These are phyloP conservation scores for Sporothrix brunneoviolacea DNA, from an alignment of 2,329 filamentous ascomycete species.

Conservation along the genomic window DNA sequence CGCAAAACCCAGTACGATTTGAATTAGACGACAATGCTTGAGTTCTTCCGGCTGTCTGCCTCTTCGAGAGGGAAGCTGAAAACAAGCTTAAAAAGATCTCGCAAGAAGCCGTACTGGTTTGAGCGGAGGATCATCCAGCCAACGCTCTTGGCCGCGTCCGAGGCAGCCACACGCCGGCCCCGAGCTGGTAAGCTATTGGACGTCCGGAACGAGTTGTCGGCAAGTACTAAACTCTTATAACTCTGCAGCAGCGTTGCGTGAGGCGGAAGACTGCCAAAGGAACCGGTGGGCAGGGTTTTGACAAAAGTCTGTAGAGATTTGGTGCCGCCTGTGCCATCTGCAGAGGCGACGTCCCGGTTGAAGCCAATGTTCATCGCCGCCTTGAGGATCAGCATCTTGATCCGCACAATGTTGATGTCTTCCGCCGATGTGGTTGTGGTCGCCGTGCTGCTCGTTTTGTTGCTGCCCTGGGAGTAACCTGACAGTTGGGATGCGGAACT, in stretches of 20 bases:
- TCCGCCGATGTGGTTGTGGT: conserved; percentile 63
- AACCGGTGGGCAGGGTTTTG: conserved; percentile 64
- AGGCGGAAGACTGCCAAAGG: conserved; percentile 67
- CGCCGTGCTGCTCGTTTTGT: conserved; percentile 62
- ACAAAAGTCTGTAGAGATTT: conserved; percentile 66
- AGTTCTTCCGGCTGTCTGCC: conserved; percentile 57
- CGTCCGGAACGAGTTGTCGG: conserved; percentile 60
- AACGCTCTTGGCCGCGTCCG: conserved; percentile 76
- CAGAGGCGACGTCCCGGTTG: conserved; percentile 48
- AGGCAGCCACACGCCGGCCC: conserved; percentile 56
- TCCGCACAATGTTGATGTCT: conserved; percentile 67
- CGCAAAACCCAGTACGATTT: too few species aligned
- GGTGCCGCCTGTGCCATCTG: conserved; percentile 38
- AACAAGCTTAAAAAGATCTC: conserved; percentile 75
- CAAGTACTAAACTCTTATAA: conserved; percentile 73
- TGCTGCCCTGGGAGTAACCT: conserved; percentile 66
- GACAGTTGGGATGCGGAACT: conserved; percentile 74
- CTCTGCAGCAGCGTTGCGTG: conserved; percentile 66
- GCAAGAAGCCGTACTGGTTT: conserved; percentile 69
- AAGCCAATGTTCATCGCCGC: conserved; percentile 83
- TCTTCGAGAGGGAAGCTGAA: conserved; percentile 82
- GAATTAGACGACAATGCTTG: conserved; percentile 50
- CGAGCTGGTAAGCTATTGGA: conserved; percentile 46
- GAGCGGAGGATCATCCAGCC: conserved; percentile 64
- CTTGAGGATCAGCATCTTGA: conserved; percentile 75